Base-by-base conservation (phyloP, 495 filamentous ascomycete genomes). In the Penicillium steckii region DNA sequence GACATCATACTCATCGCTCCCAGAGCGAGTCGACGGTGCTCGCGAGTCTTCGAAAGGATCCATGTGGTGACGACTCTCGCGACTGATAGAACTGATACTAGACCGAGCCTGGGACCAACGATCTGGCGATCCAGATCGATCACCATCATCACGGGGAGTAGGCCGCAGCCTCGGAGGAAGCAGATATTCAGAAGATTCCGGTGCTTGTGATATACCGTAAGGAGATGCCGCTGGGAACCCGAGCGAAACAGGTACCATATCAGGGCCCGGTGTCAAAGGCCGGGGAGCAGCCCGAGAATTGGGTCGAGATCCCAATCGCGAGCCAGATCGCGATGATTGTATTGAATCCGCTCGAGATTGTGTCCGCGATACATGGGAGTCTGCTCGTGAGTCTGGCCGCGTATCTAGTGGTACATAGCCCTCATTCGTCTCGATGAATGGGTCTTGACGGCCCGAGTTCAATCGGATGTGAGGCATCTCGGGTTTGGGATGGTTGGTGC, bases 1-100 rank as follows among this genome's bases (percentile, higher is more conserved):
- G 24, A 90, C 67, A 56, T 82, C 72, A 24, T 85, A 77, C 18
- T 86, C 84, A 33, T 88, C 84, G 55, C 84, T 87, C 0, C 76
- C 82, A 6, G 79, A 78, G 50, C 80, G 71, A 37, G 83, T 85
- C 10, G 85, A 88, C 12, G 80, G 80, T 2, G 80, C 72, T 59
- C 80, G 75, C 18, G 82, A 85, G 48, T 88, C 85, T 13, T 67
- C 73, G 38, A 76, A 78, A 4, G 64, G 71, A 53, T 68, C 70
- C 44, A 55, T 62, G 12, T 59, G 64, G 59, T 65, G 76, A 6
- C 60, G 57, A 18, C 78, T 83, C 44, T 86, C 83, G 25, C 76
- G 71, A 55, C 79, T 80, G 18, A 70, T 71, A 2, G 63, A 66
- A 50, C 63, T 64, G n/a, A 64, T 48, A 51, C 63, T 66, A 15